phyloP scores from a whole-genome alignment of 2,329 filamentous ascomycete species.

The Penicillium vulpinum region DNA sequence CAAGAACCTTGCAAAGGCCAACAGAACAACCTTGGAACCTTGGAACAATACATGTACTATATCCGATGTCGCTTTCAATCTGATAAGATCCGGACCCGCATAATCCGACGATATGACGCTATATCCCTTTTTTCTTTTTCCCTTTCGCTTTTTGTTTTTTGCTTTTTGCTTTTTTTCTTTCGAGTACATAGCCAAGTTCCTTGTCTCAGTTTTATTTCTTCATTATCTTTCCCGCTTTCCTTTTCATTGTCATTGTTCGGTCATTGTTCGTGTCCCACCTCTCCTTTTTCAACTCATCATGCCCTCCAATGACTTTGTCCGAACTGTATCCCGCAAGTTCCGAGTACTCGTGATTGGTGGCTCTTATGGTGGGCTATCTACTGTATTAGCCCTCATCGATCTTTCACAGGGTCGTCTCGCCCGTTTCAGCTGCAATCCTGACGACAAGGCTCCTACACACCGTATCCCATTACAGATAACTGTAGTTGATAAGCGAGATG shows the following conservation, averaged over 20 bases:
- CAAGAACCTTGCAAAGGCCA: constrained; percentile 6
- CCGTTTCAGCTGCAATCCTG: constrained; percentile 42
- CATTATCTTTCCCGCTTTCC: background rate
- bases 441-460: constrained; percentile 30
- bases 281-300: constrained; percentile 13
- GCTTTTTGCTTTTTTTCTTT: no score
- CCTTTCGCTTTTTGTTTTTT: no score
- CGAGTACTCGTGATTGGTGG: constrained; percentile 68
- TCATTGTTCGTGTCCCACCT: background rate
- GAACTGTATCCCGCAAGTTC: constrained; percentile 32
- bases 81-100: constrained; percentile 12
- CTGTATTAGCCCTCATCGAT: constrained; percentile 67
- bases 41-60: no score
- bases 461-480: constrained; percentile 66
- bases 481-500: constrained; percentile 76
- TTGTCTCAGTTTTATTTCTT: background rate
- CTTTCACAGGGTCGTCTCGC: constrained; percentile 58
- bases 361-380: constrained; percentile 70
- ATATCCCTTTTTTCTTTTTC: background rate
- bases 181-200: background rate
- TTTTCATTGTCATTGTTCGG: background rate
- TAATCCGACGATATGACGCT: background rate
- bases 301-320: constrained; percentile 30
- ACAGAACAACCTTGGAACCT: background rate
- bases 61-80: constrained; percentile 14